Evolutionary conservation across 164 flowering plant species (phyloP), one percentile per base, ranked within the genome.

Genomic region (Vitis amurensis): DNA sequence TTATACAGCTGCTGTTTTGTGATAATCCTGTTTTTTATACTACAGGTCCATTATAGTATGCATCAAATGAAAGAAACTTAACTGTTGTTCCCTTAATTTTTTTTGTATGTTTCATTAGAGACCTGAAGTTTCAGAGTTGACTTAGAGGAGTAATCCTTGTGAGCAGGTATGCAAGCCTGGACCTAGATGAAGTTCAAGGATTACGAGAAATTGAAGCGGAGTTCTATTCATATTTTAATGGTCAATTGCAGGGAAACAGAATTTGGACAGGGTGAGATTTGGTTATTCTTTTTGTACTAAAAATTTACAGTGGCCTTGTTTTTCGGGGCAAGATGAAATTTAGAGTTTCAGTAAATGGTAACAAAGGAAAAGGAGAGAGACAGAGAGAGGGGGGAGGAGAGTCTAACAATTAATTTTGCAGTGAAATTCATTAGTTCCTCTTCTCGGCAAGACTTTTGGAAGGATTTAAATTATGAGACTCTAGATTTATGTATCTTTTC

Each of bases 191-290:
- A 71, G 87, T 90, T 59, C 80, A 87, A 64, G 91, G 88, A 68
- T 73, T 92, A 64, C 79, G 79, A 63, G 86, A 82, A 77, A 77
- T 83, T 68, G 82, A 85, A 55, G 89, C 85, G 15, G 90, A 87
- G 66, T 78, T 81, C 51, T 86, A 82, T 72, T 92, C 97, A 53
- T 90, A 83, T 78, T 92, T 87, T 68, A 76, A 85, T 83, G 94
- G 94, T 59, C 90, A 86, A 56, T 73, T 86, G 76, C 91, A 88
- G 74, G 84, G 71, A 71, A 92, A 92, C 81, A 87, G 74, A 69
- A 80, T 87, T 50, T 88, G 92, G 94, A 90, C 87, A 66, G 97
- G 97, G 97, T 92, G 63, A 85, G 86, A 66, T 68, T 69, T 13
- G 16, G 56, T 49, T 68, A 8, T 58, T 29, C 23, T 23, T 12